Base-by-base conservation (phyloP, 192 early-diverging fungal genomes). In the Backusella macrospora region DNA sequence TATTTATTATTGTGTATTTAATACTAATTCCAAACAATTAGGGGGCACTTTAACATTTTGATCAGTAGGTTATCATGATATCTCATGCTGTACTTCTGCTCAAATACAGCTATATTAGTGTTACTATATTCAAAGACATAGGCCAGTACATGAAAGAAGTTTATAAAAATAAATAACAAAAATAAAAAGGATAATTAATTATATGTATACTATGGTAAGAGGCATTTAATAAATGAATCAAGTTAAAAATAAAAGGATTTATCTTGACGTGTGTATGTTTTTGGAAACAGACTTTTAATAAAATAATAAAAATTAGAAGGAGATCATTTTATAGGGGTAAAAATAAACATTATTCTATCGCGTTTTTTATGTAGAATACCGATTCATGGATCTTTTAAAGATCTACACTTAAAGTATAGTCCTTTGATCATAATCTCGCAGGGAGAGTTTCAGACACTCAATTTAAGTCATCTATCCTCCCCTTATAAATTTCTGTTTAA, bases 301-400 rank as follows among this genome's bases (percentile, higher is more conserved):
- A 59, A 59, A 23, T 59, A 59, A 49, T 34, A 34, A 59, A 26
- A 9, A 59, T 21, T 18, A 59, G 52, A 59, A 23, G 52, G 52
- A 59, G 52, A 3, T 5, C 26, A 26, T 26, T 59, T 26, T 59
- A 59, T 21, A 59, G 26, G 52, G 52, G 23, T 18, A 10, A 26
- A 21, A 59, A 13, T 9, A 59, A 59, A 26, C 21, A 26, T 4
- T 26, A 59, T 5, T 59, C 21, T 26, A 59, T 59, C 52, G 52
- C 26, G 21, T 29, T 59, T 59, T 23, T 59, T 59, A 18, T 59
- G 52, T 59, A 59, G 10, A 59, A 59, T 59, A 13, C 52, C 52
- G 52, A 59, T 59, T 59, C 52, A 59, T 59, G 21, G 52, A 59
- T 59, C 21, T 26, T 23, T 3, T 59, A n/a, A 59, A 59, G 52